Evolutionary conservation across 176 grass and related monocot genomes (phyloP).

Genomic region (Cenchrus purpureus): DNA sequence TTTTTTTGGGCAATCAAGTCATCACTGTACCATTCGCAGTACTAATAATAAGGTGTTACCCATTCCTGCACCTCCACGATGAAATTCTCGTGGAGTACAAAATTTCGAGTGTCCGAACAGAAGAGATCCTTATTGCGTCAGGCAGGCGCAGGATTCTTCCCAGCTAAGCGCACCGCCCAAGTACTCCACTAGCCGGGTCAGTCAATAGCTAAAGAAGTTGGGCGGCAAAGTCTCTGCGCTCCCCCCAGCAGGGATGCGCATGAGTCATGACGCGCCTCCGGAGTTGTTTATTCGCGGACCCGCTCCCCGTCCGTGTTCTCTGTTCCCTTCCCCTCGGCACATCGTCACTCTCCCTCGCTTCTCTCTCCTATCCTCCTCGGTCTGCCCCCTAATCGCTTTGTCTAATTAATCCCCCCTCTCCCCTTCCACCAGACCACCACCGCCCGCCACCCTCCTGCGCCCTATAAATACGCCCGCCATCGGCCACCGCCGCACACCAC

Average conservation of each 20-base stretch:
- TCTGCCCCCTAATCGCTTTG: slow-evolving; percentile 28
- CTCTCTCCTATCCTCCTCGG: slow-evolving; percentile 54
- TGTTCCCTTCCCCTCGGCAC: slow-evolving; percentile 27
- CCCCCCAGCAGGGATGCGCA: not conserved
- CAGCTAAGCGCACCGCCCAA: slow-evolving; percentile 32
- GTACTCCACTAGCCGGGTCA: not conserved
- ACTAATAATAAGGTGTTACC: not conserved
- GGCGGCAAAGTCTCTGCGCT: not conserved
- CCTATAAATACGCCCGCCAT: slow-evolving; percentile 53
- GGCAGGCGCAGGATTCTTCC: not conserved
- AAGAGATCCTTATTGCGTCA: not conserved
- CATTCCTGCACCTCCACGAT: not conserved
- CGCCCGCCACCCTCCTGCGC: not conserved
- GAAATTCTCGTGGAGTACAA: no score
- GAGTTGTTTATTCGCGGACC: slow-evolving; percentile 27
- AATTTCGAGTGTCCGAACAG: not conserved
- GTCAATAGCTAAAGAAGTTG: slow-evolving; percentile 23
- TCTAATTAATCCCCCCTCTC: not conserved
- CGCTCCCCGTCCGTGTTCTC: not conserved
- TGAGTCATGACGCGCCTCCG: slow-evolving; percentile 24
- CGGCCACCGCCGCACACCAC: not conserved
- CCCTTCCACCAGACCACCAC: not conserved
- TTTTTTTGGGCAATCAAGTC: no score
- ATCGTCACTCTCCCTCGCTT: not conserved
- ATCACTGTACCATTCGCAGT: no score